Evolutionary conservation across 148 eudicot genomes (phyloP), one percentile per base, ranked within the genome.

Genomic region (Amaranthus hypochondriacus): DNA sequence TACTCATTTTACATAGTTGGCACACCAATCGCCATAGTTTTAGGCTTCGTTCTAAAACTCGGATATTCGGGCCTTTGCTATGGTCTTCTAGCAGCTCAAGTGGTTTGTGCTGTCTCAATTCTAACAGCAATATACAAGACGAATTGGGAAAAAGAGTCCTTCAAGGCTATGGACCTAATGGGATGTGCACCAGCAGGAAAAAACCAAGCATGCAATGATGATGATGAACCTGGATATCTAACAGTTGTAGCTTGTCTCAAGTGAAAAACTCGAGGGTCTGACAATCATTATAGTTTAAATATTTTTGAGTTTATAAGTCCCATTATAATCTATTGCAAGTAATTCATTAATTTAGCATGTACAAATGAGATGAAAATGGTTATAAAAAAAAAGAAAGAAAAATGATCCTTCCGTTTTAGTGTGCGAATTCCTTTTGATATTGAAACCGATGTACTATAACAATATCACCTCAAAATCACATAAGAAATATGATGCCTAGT

Each of bases 1-100:
- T 92, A 75, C 60, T 88, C 97, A 14, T 92, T 92, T 67, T 92
- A 92, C 78, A 73, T 90, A 79, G 83, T 92, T 55, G 95, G 97
- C 8, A 78, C 89, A 56, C 96, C 96, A 39, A 84, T 88, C n/a
- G 95, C 97, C 65, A 79, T 90, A 60, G 71, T 80, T 65, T 73
- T 90, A 82, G 90, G 87, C 47, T 90, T 92, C 73, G 62, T 79
- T 51, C 78, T 83, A 71, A 72, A 77, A 63, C 78, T 83, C 58
- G 96, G 85, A 62, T 92, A 78, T 73, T 28, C 64, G 53, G 97
- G 97, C 56, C 97, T 92, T 78, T 92, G 92, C 76, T 92, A 88
- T 59, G 95, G 96, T 28, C 91, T 92, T 57, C 60, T 92, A 71
- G 91, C 87, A 14, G 97, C 97, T 58, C 96, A 92, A 79, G 51